Conservation (phyloP, 768 basidiomycete genomes). For the Hygrocybe coccinea region DNA sequence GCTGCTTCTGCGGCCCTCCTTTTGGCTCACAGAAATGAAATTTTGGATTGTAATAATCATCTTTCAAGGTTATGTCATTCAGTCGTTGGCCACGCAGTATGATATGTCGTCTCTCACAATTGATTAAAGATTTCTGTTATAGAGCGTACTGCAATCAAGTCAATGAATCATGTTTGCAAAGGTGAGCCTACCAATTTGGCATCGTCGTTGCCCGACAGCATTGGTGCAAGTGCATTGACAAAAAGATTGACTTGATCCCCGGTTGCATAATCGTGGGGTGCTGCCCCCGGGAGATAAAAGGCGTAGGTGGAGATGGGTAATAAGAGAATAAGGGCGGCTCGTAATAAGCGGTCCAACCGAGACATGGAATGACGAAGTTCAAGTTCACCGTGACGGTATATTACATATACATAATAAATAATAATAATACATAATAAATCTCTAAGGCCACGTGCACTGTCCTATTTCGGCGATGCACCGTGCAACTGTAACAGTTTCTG, state of each 20-base stretch:
- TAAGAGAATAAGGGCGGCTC: not conserved
- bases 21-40: constrained; percentile 84
- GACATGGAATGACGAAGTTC: not conserved
- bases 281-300: constrained; percentile 91
- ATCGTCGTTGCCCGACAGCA: constrained; percentile 61
- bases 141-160: not conserved
- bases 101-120: constrained; percentile 54
- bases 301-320: constrained; percentile 38
- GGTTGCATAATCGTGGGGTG: constrained; percentile 72
- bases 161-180: constrained; percentile 1
- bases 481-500: not conserved
- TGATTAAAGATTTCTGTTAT: constrained; percentile 80
- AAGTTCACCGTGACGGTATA: not conserved
- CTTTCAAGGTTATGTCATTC: constrained; percentile 32
- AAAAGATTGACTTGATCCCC: constrained; percentile 75
- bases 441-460: no score
- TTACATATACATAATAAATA: not conserved
- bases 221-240: constrained; percentile 88
- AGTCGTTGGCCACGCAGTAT: constrained; percentile 13
- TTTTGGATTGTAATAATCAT: constrained; percentile 87
- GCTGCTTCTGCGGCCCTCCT: constrained; percentile 65
- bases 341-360: not conserved
- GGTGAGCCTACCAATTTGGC: constrained; percentile 63
- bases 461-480: not conserved
- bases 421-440: no score